These are phyloP conservation scores for Plicaturopsis crispa DNA, from an alignment of 768 basidiomycete genomes.

Conservation along the genomic window DNA sequence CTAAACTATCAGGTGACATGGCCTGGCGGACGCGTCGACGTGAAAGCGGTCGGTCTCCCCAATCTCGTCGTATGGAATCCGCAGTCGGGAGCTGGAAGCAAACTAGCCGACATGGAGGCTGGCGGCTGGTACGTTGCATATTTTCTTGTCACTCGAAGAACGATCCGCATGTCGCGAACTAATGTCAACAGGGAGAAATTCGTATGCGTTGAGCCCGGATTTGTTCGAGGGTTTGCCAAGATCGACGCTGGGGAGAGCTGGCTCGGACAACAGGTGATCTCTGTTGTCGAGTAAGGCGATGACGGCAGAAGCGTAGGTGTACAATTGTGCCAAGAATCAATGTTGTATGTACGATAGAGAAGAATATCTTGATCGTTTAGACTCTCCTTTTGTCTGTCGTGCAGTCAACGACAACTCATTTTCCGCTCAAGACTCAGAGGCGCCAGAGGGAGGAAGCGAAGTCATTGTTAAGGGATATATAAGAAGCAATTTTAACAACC, in stretches of 20 bases:
- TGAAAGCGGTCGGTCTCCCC: conserved; percentile 51
- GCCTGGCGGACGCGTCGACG: conserved; percentile 46
- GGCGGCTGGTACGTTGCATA: conserved; percentile 63
- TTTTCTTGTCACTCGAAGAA: no score
- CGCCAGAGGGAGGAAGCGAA: no score
- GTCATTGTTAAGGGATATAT: no score
- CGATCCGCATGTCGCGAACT: conserved; percentile 3
- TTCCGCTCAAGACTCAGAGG: no score
- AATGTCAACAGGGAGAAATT: conserved; percentile 56
- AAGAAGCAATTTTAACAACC: no score
- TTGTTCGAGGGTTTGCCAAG: conserved; percentile 63
- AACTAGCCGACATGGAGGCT: conserved; percentile 85
- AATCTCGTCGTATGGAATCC: conserved; percentile 98
- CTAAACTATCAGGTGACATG: conserved; percentile 51
- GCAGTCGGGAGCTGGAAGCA: conserved; percentile 53
- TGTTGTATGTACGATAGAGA: neutral
- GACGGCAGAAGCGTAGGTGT: no score
- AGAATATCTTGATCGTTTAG: no score
- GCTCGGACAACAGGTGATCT: conserved; percentile 69
- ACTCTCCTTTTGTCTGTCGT: no score
- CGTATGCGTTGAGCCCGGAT: conserved; percentile 90
- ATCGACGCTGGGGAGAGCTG: conserved; percentile 62
- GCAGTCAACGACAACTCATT: no score
- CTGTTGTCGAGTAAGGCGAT: conserved; percentile 24
- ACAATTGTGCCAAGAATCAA: no score